Evolutionary conservation across 805 yeast species (phyloP), one percentile per base, ranked within the genome.

Genomic region (Candida incommunis): DNA sequence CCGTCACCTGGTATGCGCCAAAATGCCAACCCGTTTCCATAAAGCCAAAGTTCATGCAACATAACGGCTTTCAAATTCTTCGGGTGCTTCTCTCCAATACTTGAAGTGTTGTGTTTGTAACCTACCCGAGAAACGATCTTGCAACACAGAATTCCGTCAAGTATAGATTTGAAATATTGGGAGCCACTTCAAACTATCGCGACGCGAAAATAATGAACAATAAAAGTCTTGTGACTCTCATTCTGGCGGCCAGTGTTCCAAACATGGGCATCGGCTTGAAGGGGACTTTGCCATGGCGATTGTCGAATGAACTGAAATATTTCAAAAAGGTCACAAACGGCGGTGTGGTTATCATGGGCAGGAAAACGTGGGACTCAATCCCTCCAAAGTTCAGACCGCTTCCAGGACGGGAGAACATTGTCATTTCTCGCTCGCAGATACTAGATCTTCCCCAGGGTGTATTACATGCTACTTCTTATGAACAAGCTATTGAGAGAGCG

Each of bases 291-390:
- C 97, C 98, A 2, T 92, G 98, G 98, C 70, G 80, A 42, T 68
- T 92, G 23, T 70, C 76, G 45, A 70, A 79, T 43, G 98, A 92
- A 60, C 84, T 92, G 82, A 76, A 77, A 57, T 92, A 78, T 58
- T 92, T 92, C 67, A 72, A 75, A 49, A 74, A 76, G 47, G 80
- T 85, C 15, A 92, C 98, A 0, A 58, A 55, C 22, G 59, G 64
- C n/a, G 47, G 47, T 11, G 50, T 58, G 22, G 97, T 92, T 13
- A 71, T 92, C 2, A 92, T 92, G 98, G 98, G 98, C 13, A 72
- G 96, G 48, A 82, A 79, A 57, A 90, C 97, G 1, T 92, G 96
- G 95, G 92, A 87, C 25, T 83, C 95, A 4, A 88, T 92, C 25
- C 97, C 98, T 0, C 49, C 63, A 1, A 78, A 72, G 58, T 92